Conservation (phyloP, 1,284 basidiomycete genomes). For the Sutorius eximius region DNA sequence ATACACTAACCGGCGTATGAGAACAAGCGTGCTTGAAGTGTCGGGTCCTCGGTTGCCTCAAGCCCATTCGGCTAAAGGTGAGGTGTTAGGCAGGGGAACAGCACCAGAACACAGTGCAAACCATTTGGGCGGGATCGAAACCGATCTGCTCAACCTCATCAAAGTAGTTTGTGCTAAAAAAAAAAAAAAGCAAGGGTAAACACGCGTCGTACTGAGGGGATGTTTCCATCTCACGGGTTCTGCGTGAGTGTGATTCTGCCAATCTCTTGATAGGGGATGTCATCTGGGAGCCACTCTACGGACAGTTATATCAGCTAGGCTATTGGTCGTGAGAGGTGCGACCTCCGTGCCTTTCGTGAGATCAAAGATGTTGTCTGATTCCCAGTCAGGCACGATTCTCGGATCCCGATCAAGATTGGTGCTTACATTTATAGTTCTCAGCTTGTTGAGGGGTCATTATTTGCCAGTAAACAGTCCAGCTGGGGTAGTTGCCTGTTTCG, state of each 20-base stretch:
- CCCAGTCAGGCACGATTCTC: background rate
- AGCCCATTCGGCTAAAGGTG: conserved; percentile 17
- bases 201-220: background rate
- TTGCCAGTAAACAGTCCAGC: conserved; percentile 38
- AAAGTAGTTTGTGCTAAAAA: conserved; percentile 24
- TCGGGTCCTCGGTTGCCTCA: conserved; percentile 42
- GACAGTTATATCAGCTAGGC: background rate
- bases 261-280: conserved; percentile 40
- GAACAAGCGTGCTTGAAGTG: conserved; percentile 44
- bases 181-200: background rate
- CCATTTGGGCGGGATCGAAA: conserved; percentile 23
- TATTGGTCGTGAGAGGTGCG: background rate
- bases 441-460: conserved; percentile 39
- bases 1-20: conserved; percentile 31
- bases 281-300: conserved; percentile 32
- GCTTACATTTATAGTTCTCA: conserved; percentile 28
- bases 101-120: background rate
- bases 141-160: conserved; percentile 23
- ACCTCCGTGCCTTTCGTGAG: conserved; percentile 35
- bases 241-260: conserved; percentile 37
- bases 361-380: conserved; percentile 38
- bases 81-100: background rate
- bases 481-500: conserved; percentile 36
- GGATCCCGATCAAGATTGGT: background rate
- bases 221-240: conserved; percentile 33